A percentile compares a stretch with the other conserved stretches of the same genome.
These are phyloP conservation scores for Leptomonas seymouri DNA, from an alignment of 208 protist species.

Conservation along the genomic window DNA sequence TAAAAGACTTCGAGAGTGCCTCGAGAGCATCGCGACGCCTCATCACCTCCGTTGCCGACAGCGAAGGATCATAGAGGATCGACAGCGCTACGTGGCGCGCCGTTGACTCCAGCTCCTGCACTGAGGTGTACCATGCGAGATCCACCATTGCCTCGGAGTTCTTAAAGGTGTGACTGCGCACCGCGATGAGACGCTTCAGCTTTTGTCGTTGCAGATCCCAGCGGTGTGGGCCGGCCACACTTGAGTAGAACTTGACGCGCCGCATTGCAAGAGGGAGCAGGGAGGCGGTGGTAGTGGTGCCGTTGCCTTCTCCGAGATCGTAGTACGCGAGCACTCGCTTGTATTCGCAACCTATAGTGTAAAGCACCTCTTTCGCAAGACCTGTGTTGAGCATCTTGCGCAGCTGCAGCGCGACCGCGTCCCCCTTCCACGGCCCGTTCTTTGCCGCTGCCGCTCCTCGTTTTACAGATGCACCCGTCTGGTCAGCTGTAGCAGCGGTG, in stretches of 20 bases:
- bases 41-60: constrained; percentile 33
- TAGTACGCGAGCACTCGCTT: constrained; percentile 56
- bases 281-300: no score
- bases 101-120: constrained; percentile 72
- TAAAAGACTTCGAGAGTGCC: constrained; percentile 59
- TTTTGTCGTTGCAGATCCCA: constrained; percentile 37
- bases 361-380: constrained; percentile 79
- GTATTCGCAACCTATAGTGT: constrained; percentile 75
- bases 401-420: constrained; percentile 36
- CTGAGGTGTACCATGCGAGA: constrained; percentile 75
- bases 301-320: constrained; percentile 28
- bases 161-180: constrained; percentile 76
- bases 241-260: constrained; percentile 27
- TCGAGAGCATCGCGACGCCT: constrained; percentile 59
- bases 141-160: constrained; percentile 81
- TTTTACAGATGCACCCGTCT: neutral
- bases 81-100: constrained; percentile 58
- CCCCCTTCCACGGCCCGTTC: constrained; percentile 13
- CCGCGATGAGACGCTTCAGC: constrained; percentile 39
- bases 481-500: constrained; percentile 1
- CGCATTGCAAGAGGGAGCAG: constrained; percentile 8
- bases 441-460: neutral
- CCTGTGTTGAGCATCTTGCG: constrained; percentile 58
- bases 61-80: constrained; percentile 56
- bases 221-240: constrained; percentile 48